Conservation (phyloP, 768 basidiomycete species). For the Suillus ampliporus region DNA sequence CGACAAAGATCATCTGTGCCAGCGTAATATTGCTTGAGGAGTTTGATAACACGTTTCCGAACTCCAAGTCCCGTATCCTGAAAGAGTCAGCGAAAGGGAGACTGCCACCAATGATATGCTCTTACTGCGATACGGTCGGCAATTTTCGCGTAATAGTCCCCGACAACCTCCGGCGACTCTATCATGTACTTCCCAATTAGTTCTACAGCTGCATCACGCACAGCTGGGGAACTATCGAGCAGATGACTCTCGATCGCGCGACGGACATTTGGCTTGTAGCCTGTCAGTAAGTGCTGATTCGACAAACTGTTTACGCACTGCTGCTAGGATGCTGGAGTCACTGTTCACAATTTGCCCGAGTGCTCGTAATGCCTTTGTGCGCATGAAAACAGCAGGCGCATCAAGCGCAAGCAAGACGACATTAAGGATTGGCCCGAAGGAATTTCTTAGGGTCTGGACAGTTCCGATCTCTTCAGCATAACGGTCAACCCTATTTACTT, state of each 20-base stretch:
- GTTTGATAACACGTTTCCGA: constrained; percentile 94
- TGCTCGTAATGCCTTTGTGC: constrained; percentile 92
- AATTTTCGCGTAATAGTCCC: constrained; percentile 87
- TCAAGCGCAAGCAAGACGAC: constrained; percentile 82
- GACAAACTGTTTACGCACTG: constrained; percentile 50
- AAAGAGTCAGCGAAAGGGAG: constrained; percentile 6
- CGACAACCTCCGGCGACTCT: constrained; percentile 85
- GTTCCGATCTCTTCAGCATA: constrained; percentile 79
- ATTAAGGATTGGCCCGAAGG: constrained; percentile 84
- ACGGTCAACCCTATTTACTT: constrained; percentile 67
- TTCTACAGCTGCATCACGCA: constrained; percentile 96
- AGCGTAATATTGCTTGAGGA: constrained; percentile 82
- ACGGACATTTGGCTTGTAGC: constrained; percentile 71
- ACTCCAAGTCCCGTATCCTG: constrained; percentile 96
- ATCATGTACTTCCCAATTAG: constrained; percentile 98
- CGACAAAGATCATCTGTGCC: constrained; percentile 63
- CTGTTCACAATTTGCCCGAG: constrained; percentile 89
- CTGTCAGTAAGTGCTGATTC: constrained; percentile 12
- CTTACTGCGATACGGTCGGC: constrained; percentile 89
- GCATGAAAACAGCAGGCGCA: constrained; percentile 86
- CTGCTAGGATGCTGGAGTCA: constrained; percentile 81
- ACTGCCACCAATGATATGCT: constrained; percentile 9
- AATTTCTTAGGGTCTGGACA: constrained; percentile 74
- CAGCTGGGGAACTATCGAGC: constrained; percentile 89
- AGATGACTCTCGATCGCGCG: constrained; percentile 89